These are phyloP conservation scores for Scheffersomyces spartinae DNA, from an alignment of 805 yeast genomes.

Conservation along the genomic window DNA sequence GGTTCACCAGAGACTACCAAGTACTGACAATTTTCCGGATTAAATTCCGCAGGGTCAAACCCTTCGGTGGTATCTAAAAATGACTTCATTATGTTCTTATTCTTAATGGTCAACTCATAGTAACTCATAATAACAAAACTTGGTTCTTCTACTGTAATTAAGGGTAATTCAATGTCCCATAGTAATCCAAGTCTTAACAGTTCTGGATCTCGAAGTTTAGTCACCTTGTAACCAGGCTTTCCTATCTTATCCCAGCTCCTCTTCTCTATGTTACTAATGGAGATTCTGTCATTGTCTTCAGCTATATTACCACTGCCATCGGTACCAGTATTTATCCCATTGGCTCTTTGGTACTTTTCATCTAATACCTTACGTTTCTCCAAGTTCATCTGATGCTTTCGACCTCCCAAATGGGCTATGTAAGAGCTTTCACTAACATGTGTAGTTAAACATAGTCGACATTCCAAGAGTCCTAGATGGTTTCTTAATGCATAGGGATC, in stretches of 20 bases:
- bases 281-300: conserved; percentile 11
- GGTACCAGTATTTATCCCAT: too few relatives aligned
- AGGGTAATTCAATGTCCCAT: conserved; percentile 47
- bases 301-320: too few relatives aligned
- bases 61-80: conserved; percentile 10
- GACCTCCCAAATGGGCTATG: conserved; percentile 74
- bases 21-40: conserved; percentile 45
- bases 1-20: conserved; percentile 83
- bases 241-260: conserved; percentile 52
- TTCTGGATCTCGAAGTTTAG: conserved; percentile 55
- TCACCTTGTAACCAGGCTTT: conserved; percentile 56
- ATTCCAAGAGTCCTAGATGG: conserved; percentile 76
- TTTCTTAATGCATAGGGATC: conserved; percentile 83
- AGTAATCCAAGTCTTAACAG: conserved; percentile 53
- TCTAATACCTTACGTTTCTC: conserved; percentile 40
- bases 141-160: conserved; percentile 41
- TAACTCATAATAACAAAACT: conserved; percentile 67
- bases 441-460: conserved; percentile 72
- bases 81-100: conserved; percentile 23
- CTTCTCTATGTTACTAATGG: conserved; percentile 28
- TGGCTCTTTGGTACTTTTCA: conserved; percentile 17
- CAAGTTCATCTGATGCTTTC: conserved; percentile 67
- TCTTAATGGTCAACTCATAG: conserved; percentile 43
- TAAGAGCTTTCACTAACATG: conserved; percentile 76
- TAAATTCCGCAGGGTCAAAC: conserved; percentile 9